Conservation (phyloP, 306 rosid species). For the Inga leiocalycina region DNA sequence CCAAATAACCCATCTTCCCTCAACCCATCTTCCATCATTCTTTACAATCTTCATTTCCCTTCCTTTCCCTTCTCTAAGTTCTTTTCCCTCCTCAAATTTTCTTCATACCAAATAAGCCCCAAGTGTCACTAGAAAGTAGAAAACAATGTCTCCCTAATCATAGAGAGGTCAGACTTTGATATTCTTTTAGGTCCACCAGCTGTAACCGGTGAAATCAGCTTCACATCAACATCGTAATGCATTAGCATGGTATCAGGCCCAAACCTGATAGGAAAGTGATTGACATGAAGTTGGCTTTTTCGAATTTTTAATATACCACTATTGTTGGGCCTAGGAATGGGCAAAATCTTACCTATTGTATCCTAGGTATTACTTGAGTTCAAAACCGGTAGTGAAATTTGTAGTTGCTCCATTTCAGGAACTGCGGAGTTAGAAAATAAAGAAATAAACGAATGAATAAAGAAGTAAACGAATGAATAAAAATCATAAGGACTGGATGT, state of each 20-base stretch:
- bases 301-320: constrained; percentile 49
- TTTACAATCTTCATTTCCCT: too few species aligned
- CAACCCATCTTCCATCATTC: too few species aligned
- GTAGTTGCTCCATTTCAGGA: constrained; percentile 24
- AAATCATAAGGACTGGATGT: too few species aligned
- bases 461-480: too few species aligned
- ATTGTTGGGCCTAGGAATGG: constrained; percentile 61
- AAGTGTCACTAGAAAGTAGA: constrained; percentile 50
- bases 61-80: too few species aligned
- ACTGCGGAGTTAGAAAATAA: too few species aligned
- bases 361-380: constrained; percentile 4
- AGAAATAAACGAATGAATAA: too few species aligned
- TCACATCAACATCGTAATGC: constrained; percentile 23
- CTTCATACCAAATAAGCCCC: too few species aligned
- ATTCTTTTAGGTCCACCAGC: constrained; percentile 49
- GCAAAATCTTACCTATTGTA: constrained; percentile 30
- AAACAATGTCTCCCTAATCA: constrained; percentile 56
- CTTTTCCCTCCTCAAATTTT: too few species aligned
- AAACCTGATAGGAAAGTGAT: constrained; percentile 59
- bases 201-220: constrained; percentile 43
- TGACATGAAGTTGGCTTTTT: constrained; percentile 45
- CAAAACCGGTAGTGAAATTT: constrained; percentile 23
- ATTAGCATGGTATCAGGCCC: constrained; percentile 54
- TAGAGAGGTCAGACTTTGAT: constrained; percentile 50
- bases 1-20: too few species aligned